Evolutionary conservation across 2,329 filamentous ascomycete genomes (phyloP).

Genomic region (Diplodia mutila): DNA sequence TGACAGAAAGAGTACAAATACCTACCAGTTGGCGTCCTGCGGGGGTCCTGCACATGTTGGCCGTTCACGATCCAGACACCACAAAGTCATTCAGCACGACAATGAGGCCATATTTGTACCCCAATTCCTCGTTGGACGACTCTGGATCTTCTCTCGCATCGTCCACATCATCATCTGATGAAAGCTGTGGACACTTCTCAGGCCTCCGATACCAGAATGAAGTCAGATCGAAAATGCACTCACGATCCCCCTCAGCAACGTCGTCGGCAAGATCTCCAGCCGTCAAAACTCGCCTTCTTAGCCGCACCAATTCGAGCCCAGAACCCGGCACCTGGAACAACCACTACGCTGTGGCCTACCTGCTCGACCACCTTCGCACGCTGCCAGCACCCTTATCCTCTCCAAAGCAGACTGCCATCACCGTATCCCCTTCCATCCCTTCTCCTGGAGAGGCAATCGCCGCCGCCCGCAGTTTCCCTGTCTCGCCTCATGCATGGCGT

Average conservation of each 20-base stretch:
- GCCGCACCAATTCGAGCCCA: neutral
- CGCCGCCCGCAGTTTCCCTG: constrained; percentile 30
- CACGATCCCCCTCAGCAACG: neutral
- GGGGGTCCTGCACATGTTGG: too few species aligned
- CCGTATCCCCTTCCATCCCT: neutral
- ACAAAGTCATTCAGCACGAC: neutral
- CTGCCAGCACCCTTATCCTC: constrained; percentile 1
- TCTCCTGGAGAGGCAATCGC: constrained; percentile 29
- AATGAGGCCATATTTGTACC: neutral
- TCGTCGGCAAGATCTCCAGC: neutral
- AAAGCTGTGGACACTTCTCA: neutral
- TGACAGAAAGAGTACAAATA: neutral
- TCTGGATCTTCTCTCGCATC: neutral
- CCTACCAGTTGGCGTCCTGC: neutral
- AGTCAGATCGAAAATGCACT: neutral
- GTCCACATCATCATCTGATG: neutral
- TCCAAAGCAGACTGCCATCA: constrained; percentile 22
- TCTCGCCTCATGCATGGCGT: constrained; percentile 30
- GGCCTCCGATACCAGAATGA: neutral
- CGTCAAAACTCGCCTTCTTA: neutral
- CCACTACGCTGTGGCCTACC: constrained; percentile 48
- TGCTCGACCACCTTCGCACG: constrained; percentile 38
- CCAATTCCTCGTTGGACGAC: neutral
- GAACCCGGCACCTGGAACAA: constrained; percentile 43
- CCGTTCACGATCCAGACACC: neutral